A percentile compares a stretch with the other conserved stretches of the same genome.
Conservation (phyloP, 208 protist species). For the Wallacemonas collosoma region DNA sequence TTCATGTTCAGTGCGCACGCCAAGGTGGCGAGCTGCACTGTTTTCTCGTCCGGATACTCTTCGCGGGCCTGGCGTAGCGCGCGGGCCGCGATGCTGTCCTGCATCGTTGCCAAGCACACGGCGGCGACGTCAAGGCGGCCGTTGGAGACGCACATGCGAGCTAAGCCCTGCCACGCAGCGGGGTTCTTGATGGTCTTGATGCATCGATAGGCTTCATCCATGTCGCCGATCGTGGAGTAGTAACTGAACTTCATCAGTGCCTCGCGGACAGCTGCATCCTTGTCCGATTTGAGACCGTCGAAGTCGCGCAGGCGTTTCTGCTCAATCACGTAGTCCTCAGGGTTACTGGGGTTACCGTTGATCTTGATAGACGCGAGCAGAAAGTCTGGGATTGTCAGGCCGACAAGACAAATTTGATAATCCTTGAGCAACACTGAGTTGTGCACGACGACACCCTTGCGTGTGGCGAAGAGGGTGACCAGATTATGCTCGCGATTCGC, state of each 20-base stretch:
- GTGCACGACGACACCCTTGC: conserved; percentile 82
- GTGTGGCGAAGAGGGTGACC: conserved; percentile 88
- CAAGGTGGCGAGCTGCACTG: conserved; percentile 92
- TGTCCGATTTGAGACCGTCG: conserved; percentile 90
- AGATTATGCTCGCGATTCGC: conserved; percentile 71
- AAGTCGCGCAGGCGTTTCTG: conserved; percentile 93
- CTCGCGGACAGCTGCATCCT: conserved; percentile 86
- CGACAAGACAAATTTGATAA: conserved; percentile 90
- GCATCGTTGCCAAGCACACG: conserved; percentile 95
- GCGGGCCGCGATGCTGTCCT: conserved; percentile 89
- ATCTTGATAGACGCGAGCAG: conserved; percentile 86
- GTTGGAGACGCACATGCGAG: conserved; percentile 95
- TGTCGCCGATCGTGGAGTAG: conserved; percentile 96
- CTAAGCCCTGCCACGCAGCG: conserved; percentile 95
- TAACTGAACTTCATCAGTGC: conserved; percentile 97
- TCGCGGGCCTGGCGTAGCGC: conserved; percentile 84
- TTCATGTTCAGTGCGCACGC: conserved; percentile 95
- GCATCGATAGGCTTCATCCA: conserved; percentile 97
- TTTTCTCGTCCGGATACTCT: conserved; percentile 83
- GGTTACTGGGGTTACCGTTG: conserved; percentile 70
- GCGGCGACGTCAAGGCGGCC: conserved; percentile 94
- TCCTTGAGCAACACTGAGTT: conserved; percentile 73
- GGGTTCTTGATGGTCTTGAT: conserved; percentile 95
- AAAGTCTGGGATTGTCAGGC: conserved; percentile 92
- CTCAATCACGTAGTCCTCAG: conserved; percentile 90